These are phyloP conservation scores for Isoetes engelmannii DNA, from an alignment of 83 land plant species.

Conservation along the genomic window DNA sequence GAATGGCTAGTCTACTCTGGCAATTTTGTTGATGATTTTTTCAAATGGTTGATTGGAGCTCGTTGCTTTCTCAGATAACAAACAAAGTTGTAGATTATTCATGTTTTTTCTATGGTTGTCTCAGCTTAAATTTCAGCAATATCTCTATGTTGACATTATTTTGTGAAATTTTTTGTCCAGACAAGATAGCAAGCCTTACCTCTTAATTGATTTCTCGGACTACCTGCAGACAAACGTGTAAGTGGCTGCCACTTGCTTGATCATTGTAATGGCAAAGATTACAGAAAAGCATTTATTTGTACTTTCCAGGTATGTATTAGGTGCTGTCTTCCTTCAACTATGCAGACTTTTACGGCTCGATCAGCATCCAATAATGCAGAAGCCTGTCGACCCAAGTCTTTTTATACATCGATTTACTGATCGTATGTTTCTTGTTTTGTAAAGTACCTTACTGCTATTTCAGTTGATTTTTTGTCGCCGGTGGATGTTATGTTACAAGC, in stretches of 20 bases:
- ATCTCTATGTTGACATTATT: not conserved
- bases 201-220: constrained; percentile 91
- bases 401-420: constrained; percentile 76
- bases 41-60: too few relatives aligned
- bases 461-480: not conserved
- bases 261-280: too few relatives aligned
- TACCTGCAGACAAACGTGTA: constrained; percentile 78
- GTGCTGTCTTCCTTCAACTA: constrained; percentile 90
- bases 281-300: too few relatives aligned
- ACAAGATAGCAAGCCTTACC: constrained; percentile 51
- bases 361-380: constrained; percentile 64
- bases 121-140: too few relatives aligned
- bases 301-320: constrained; percentile 72
- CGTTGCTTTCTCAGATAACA: too few relatives aligned
- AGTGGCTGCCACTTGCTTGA: constrained; percentile 6
- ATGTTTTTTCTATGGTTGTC: too few relatives aligned
- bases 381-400: constrained; percentile 88
- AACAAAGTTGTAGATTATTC: too few relatives aligned
- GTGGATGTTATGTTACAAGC: too few relatives aligned
- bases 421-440: constrained; percentile 35
- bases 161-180: constrained; percentile 35
- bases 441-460: not conserved
- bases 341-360: constrained; percentile 60
- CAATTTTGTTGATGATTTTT: too few relatives aligned
- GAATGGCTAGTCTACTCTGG: too few relatives aligned